Conservation (phyloP, 768 basidiomycete species). For the Pulveroboletus sp. region DNA sequence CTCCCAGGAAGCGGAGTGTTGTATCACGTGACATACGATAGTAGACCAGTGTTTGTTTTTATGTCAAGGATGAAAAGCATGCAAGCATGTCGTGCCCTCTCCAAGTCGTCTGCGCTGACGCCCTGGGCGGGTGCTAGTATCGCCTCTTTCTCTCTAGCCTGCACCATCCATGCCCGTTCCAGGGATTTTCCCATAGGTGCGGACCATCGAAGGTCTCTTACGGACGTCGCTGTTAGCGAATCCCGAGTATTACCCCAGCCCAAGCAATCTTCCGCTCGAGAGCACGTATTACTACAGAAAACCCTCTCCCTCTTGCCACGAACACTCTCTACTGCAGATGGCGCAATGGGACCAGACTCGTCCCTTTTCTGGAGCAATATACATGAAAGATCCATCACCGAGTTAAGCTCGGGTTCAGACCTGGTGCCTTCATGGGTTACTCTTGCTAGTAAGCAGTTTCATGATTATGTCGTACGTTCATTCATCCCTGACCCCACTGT, state of each 20-base stretch:
- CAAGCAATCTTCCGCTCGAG: constrained; percentile 1
- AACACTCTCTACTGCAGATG: constrained; percentile 30
- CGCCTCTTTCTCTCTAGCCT: not conserved
- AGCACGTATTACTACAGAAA: constrained; percentile 45
- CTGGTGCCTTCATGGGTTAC: constrained; percentile 35
- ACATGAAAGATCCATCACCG: constrained; percentile 31
- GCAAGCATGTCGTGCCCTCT: constrained; percentile 22
- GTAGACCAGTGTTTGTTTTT: not conserved
- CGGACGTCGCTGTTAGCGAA: not conserved
- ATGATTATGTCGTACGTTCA: not conserved
- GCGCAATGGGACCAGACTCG: constrained; percentile 26
- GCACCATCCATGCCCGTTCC: not conserved
- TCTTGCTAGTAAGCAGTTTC: constrained; percentile 42
- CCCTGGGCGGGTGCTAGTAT: not conserved
- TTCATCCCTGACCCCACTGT: constrained; percentile 1
- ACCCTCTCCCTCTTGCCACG: constrained; percentile 43
- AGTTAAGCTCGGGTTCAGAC: constrained; percentile 31
- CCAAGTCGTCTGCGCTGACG: constrained; percentile 5
- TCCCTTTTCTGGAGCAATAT: constrained; percentile 45
- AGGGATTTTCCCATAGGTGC: not conserved
- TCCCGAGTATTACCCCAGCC: not conserved
- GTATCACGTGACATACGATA: constrained; percentile 15
- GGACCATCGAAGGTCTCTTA: constrained; percentile 1
- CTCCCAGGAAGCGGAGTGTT: constrained; percentile 14
- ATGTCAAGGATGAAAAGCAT: constrained; percentile 16